Percentiles rank a stretch among this genome's conserved stretches.
Evolutionary conservation across 2,329 filamentous ascomycete species (phyloP).

Genomic region (Epichloe sp.): DNA sequence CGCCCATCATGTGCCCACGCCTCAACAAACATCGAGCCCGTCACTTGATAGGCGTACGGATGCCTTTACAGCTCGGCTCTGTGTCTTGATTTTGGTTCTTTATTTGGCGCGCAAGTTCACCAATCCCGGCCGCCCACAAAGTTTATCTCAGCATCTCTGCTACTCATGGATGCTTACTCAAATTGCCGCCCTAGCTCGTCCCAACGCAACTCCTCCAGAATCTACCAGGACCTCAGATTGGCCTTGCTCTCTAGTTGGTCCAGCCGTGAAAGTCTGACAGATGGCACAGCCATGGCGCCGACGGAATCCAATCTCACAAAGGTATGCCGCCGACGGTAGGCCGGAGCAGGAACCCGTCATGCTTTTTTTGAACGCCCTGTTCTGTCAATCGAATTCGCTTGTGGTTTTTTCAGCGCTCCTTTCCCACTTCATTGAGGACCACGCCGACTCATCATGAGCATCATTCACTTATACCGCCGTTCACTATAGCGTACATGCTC

Average conservation of each 20-base stretch:
- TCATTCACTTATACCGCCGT: background rate
- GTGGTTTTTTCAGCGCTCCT: background rate
- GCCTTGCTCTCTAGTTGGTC: conserved; percentile 24
- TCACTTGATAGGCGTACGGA: background rate
- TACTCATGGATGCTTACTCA: conserved; percentile 37
- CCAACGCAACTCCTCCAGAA: conserved; percentile 29
- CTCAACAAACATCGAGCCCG: conserved; percentile 1
- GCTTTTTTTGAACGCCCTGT: background rate
- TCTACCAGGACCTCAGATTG: conserved; percentile 36
- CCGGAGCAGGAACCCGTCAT: background rate
- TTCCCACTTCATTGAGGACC: background rate
- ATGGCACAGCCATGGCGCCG: conserved; percentile 15
- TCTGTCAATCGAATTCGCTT: background rate
- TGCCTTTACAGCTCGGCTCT: too few species aligned
- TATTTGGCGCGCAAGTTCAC: background rate
- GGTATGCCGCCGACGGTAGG: conserved; percentile 16
- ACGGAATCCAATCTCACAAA: conserved; percentile 21
- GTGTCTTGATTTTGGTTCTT: background rate
- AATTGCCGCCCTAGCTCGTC: conserved; percentile 33
- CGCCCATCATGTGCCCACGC: conserved; percentile 3
- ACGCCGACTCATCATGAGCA: background rate
- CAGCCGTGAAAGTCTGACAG: conserved; percentile 19
- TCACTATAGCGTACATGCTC: conserved; percentile 9
- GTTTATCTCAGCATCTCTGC: too few species aligned
- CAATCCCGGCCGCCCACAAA: background rate